Percentiles rank a stretch among this genome's conserved stretches.
Evolutionary conservation across 202 grass and related monocot genomes (phyloP).

Genomic region (Zizania palustris): DNA sequence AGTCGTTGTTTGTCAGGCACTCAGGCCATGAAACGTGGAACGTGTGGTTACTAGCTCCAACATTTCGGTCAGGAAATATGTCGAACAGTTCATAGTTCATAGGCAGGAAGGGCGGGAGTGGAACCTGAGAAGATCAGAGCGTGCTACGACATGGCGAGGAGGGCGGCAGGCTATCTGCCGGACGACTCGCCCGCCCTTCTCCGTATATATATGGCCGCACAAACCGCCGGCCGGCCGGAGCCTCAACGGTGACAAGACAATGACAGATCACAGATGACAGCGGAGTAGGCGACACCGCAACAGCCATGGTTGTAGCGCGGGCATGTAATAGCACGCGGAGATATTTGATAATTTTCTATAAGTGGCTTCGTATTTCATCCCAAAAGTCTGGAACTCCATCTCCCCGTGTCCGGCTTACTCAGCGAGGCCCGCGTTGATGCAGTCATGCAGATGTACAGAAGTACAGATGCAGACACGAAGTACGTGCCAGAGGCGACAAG

Average conservation of each 20-base stretch:
- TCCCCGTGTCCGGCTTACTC: too few relatives aligned
- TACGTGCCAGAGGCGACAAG: not conserved
- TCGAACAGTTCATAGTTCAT: constrained; percentile 32
- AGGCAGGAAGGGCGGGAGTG: not conserved
- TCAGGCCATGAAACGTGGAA: not conserved
- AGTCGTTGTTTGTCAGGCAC: not conserved
- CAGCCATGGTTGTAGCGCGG: not conserved
- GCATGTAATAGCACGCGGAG: too few relatives aligned
- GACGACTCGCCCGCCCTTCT: not conserved
- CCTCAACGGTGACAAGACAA: too few relatives aligned
- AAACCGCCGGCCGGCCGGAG: not conserved
- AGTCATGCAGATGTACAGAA: too few relatives aligned
- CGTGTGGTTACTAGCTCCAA: not conserved
- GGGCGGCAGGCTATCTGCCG: not conserved
- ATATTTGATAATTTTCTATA: too few relatives aligned
- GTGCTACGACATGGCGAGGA: not conserved
- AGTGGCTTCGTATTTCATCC: too few relatives aligned
- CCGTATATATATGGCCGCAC: not conserved
- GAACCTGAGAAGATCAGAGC: not conserved
- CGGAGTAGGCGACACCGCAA: not conserved
- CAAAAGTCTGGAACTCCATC: not conserved
- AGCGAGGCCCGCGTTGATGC: too few relatives aligned
- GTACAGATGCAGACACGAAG: not conserved
- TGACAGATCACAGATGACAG: too few relatives aligned
- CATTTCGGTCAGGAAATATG: not conserved